Evolutionary conservation across 768 basidiomycete species (phyloP).

Genomic region (Kwoniella heveanensis): DNA sequence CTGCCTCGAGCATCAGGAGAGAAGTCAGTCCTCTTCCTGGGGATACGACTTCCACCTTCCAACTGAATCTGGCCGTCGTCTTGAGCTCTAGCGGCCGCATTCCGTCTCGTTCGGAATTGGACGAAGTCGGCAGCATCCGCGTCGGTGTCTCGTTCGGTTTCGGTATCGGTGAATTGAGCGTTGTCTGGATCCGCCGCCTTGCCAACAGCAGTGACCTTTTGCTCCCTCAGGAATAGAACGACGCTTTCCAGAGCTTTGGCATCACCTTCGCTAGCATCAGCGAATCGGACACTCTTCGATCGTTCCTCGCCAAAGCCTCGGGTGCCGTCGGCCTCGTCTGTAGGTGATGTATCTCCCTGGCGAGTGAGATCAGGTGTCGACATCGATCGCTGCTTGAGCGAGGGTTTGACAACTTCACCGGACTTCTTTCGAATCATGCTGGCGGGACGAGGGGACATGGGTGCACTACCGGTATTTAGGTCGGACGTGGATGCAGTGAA

Average conservation of each 20-base stretch:
- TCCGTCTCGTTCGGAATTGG: constrained; percentile 49
- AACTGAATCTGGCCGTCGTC: constrained; percentile 48
- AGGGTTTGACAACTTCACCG: constrained; percentile 88
- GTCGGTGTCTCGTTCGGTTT: constrained; percentile 61
- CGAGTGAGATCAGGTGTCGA: constrained; percentile 61
- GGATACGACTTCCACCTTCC: constrained; percentile 48
- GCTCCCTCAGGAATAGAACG: constrained; percentile 88
- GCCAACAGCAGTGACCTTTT: constrained; percentile 90
- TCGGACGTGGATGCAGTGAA: constrained; percentile 38
- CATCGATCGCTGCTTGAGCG: constrained; percentile 73
- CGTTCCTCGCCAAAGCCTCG: constrained; percentile 52
- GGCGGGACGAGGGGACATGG: constrained; percentile 27
- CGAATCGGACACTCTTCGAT: constrained; percentile 83
- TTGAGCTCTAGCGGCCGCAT: constrained; percentile 42
- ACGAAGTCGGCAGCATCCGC: constrained; percentile 52
- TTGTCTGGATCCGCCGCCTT: constrained; percentile 61
- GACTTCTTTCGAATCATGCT: constrained; percentile 83
- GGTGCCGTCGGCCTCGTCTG: constrained; percentile 22
- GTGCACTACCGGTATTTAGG: constrained; percentile 9
- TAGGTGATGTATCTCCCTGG: constrained; percentile 63
- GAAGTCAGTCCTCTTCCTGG: constrained; percentile 50
- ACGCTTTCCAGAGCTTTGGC: constrained; percentile 86
- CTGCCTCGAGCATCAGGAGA: constrained; percentile 38
- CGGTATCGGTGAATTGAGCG: constrained; percentile 58
- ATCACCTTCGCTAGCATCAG: constrained; percentile 44